Evolutionary conservation across 768 basidiomycete species (phyloP).

Genomic region (Gyrodon lividus): DNA sequence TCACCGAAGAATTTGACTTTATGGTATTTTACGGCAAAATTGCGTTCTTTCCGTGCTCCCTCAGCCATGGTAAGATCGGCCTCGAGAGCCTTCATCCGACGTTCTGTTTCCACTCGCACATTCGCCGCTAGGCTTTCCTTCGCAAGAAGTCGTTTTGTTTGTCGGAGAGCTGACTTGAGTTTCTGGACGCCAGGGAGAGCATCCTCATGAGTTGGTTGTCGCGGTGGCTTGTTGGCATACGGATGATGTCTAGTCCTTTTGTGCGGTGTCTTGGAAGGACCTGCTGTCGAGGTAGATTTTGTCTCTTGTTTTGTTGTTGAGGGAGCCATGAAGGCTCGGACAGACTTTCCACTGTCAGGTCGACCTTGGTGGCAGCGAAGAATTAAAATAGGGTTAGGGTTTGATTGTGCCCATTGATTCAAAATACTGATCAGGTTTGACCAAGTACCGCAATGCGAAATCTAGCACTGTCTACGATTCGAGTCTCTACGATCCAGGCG

Average conservation of each 20-base stretch:
- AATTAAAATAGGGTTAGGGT: constrained; percentile 18
- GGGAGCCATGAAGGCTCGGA: constrained; percentile 17
- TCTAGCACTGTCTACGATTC: constrained; percentile 43
- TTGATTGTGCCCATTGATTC: not conserved
- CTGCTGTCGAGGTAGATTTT: not conserved
- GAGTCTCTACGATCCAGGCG: constrained; percentile 12
- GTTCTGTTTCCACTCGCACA: constrained; percentile 77
- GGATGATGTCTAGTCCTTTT: constrained; percentile 14
- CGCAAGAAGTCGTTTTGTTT: constrained; percentile 77
- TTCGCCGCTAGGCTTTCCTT: constrained; percentile 88
- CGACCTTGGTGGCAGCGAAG: no score
- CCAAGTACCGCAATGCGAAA: constrained; percentile 49
- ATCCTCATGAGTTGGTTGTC: constrained; percentile 12
- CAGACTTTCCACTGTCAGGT: not conserved
- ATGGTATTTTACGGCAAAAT: constrained; percentile 78
- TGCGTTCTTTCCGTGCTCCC: constrained; percentile 62
- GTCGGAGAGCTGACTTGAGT: constrained; percentile 80
- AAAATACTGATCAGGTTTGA: not conserved
- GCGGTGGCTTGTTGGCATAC: constrained; percentile 10
- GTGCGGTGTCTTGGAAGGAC: constrained; percentile 14
- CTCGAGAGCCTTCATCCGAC: constrained; percentile 73
- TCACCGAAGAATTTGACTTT: constrained; percentile 93
- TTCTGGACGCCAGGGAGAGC: constrained; percentile 72
- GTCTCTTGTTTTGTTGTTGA: constrained; percentile 10
- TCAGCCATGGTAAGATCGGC: constrained; percentile 68